phyloP scores from a whole-genome alignment of 352 stramenopile genomes.

The Globisporangium okanoganense region DNA sequence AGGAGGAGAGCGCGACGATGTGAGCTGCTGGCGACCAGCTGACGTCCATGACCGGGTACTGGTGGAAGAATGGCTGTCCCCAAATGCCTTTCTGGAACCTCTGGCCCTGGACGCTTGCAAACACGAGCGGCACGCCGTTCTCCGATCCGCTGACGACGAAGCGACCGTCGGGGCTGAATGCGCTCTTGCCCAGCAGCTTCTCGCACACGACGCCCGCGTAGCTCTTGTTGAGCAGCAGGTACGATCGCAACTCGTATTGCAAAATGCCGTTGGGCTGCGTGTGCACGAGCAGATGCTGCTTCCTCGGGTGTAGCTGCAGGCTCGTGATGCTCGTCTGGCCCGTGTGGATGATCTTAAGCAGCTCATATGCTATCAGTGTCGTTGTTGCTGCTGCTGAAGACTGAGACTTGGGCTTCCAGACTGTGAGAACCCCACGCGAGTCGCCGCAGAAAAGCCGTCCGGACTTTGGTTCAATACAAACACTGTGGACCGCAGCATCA shows the following conservation, averaged over 20 bases:
- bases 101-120: conserved; percentile 48
- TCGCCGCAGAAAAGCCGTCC: conserved; percentile 60
- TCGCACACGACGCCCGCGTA: conserved; percentile 51
- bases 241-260: conserved; percentile 74
- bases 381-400: neutral
- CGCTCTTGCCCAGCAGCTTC: conserved; percentile 39
- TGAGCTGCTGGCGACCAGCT: conserved; percentile 59
- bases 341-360: conserved; percentile 50
- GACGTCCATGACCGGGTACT: conserved; percentile 45
- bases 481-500: conserved; percentile 37
- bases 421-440: conserved; percentile 35
- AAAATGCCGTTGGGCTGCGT: conserved; percentile 57
- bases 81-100: conserved; percentile 43
- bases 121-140: conserved; percentile 53
- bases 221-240: conserved; percentile 67
- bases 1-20: conserved; percentile 59
- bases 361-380: conserved; percentile 20
- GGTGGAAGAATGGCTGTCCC: conserved; percentile 53
- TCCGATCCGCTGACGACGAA: conserved; percentile 60
- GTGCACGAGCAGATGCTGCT: conserved; percentile 61
- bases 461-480: conserved; percentile 41
- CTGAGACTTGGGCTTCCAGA: conserved; percentile 27
- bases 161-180: conserved; percentile 64
- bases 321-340: conserved; percentile 46
- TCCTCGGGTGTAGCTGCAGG: conserved; percentile 59